Conservation (phyloP, 352 stramenopile genomes). For the Globisporangium paroecandrum region DNA sequence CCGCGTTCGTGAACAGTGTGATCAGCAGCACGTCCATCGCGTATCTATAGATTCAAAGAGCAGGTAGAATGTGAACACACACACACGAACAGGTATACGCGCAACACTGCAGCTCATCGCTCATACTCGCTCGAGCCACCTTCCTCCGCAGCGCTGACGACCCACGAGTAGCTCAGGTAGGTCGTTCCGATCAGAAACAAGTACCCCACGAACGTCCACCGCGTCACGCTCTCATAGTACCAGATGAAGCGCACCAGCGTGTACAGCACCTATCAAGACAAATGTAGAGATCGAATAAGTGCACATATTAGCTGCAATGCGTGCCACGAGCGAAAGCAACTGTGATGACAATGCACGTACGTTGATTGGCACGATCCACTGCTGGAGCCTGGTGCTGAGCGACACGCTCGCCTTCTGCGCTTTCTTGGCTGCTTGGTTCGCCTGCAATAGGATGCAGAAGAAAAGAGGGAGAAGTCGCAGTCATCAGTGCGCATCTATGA, state of each 20-base stretch:
- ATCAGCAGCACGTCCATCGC: slow-evolving; percentile 85
- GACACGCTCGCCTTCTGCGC: slow-evolving; percentile 62
- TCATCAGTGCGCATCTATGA: not conserved
- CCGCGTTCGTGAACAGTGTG: slow-evolving; percentile 75
- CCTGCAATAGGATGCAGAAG: slow-evolving; percentile 26
- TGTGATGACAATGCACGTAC: slow-evolving; percentile 21
- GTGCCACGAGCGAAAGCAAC: not conserved
- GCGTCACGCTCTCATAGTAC: slow-evolving; percentile 59
- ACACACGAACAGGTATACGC: slow-evolving; percentile 15
- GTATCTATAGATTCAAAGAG: slow-evolving; percentile 30
- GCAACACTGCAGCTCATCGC: not conserved
- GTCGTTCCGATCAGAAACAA: slow-evolving; percentile 58
- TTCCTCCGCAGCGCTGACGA: slow-evolving; percentile 72
- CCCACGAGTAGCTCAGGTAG: slow-evolving; percentile 81
- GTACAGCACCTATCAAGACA: slow-evolving; percentile 43
- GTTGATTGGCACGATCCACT: slow-evolving; percentile 81
- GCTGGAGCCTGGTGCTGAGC: slow-evolving; percentile 67
- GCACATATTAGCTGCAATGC: not conserved
- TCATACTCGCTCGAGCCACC: slow-evolving; percentile 65
- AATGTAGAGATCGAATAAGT: not conserved
- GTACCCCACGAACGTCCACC: slow-evolving; percentile 71
- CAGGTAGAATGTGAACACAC: not conserved
- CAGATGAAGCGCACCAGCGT: slow-evolving; percentile 75
- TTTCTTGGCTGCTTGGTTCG: slow-evolving; percentile 86
- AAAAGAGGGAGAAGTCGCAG: not conserved